Evolutionary conservation across 2,329 filamentous ascomycete species (phyloP), one percentile per base, ranked within the genome.

Genomic region (Penicillium sp.): DNA sequence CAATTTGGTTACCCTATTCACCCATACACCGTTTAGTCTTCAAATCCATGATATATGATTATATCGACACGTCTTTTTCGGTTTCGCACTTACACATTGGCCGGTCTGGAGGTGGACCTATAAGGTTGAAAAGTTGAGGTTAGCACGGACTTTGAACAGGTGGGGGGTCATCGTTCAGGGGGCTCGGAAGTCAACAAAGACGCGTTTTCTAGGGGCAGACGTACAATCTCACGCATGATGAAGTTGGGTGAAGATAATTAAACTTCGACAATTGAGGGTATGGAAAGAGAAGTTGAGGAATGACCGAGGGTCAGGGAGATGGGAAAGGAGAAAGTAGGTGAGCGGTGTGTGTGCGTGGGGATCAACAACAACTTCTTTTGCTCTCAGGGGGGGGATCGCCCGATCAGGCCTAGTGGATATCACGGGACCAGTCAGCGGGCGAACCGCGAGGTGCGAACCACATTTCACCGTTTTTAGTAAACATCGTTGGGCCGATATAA

Each of bases 71-170:
- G 22, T 27, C 29, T 35, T 45, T 27, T n/a, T 57, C 46, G 49
- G 46, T 33, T 44, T 64, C 49, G 57, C 61, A 86, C 88, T 83
- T 87, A 97, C 93, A 85, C 95, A 98, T 88, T 99, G 95, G 81
- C 95, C 95, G 86, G 95, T 99, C 85, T 99, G 95, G 74, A 99
- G 92, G 83, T 99, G 95, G 82, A 98, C 93, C 93, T 98, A 76
- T 84, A 66, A 65, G 66, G 67, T 71, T 74, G 73, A 79, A 79
- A 74, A 76, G 85, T 48, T 54, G 54, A 65, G 60, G 63, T 71
- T 65, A 75, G 74, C 69, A 70, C 43, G 29, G 45, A 31, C 44
- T 59, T 42, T 55, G 66, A 70, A 70, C 63, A 35, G 59, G 70
- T 71, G 70, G 72, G 70, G 72, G 68, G 62, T 27, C 16, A 19